Evolutionary conservation across 805 yeast genomes (phyloP).

Genomic region (Candida quercuum): DNA sequence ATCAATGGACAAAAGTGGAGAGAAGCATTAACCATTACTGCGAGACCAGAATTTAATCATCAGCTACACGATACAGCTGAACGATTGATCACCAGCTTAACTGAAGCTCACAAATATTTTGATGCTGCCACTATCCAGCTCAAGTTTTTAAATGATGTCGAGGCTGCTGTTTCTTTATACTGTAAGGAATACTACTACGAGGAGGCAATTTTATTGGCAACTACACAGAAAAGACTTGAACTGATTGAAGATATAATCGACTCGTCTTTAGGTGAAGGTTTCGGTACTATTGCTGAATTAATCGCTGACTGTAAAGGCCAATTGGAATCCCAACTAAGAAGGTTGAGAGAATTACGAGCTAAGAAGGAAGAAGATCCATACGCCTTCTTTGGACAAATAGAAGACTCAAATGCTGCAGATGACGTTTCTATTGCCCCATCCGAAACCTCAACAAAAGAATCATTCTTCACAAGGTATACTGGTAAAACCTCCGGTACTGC

Average conservation of each 20-base stretch:
- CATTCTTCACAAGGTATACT: conserved; percentile 92
- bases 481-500: conserved; percentile 97
- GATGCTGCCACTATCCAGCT: conserved; percentile 78
- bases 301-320: conserved; percentile 92
- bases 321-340: conserved; percentile 70
- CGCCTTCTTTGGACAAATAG: conserved; percentile 69
- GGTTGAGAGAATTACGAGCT: conserved; percentile 78
- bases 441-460: conserved; percentile 86
- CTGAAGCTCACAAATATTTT: conserved; percentile 64
- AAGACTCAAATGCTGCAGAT: conserved; percentile 71
- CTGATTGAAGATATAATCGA: conserved; percentile 59
- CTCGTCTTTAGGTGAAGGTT: conserved; percentile 77
- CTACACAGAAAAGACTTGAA: conserved; percentile 35
- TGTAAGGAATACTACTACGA: conserved; percentile 74
- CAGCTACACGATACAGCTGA: conserved; percentile 45
- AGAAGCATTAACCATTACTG: conserved; percentile 68
- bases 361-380: conserved; percentile 84
- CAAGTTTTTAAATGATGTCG: conserved; percentile 53
- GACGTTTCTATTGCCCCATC: conserved; percentile 93
- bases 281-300: conserved; percentile 80
- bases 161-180: conserved; percentile 57
- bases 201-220: conserved; percentile 66
- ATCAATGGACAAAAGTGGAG: conserved; percentile 73
- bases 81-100: conserved; percentile 51
- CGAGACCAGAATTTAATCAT: conserved; percentile 33